phyloP scores from a whole-genome alignment of 176 grass and related monocot genomes.

The Ananas comosus region DNA sequence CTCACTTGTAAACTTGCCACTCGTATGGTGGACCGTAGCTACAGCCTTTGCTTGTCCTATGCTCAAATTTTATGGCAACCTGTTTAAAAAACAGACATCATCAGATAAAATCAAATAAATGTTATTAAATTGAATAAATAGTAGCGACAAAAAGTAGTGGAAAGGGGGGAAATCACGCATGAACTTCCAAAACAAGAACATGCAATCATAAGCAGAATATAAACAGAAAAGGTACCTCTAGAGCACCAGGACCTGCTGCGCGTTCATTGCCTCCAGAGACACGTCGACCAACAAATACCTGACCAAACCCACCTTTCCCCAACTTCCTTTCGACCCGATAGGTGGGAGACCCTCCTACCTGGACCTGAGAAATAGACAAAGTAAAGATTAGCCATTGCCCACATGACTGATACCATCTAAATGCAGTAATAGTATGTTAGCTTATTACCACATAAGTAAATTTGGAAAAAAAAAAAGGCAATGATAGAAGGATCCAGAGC shows the following conservation, averaged over 20 bases:
- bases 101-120: background rate
- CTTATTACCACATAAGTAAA: too few species aligned
- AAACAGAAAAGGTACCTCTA: slow-evolving; percentile 38
- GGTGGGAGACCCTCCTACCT: slow-evolving; percentile 69
- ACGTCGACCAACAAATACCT: slow-evolving; percentile 77
- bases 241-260: slow-evolving; percentile 34
- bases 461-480: too few species aligned
- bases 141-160: background rate
- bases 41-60: slow-evolving; percentile 77
- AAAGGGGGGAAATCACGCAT: background rate
- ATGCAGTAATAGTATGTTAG: too few species aligned
- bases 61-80: slow-evolving; percentile 94
- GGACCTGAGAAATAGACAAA: slow-evolving; percentile 42
- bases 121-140: slow-evolving; percentile 3
- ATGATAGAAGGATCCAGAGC: too few species aligned
- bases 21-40: slow-evolving; percentile 74
- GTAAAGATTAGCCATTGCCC: background rate
- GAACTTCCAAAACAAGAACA: background rate
- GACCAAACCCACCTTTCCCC: slow-evolving; percentile 85
- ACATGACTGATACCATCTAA: too few species aligned
- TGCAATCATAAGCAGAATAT: background rate
- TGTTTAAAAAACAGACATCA: background rate
- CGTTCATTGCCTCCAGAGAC: slow-evolving; percentile 40
- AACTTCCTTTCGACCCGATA: slow-evolving; percentile 82
- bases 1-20: slow-evolving; percentile 89